These are phyloP conservation scores for Talaromyces sp. DNA, from an alignment of 2,329 filamentous ascomycete genomes.

Conservation along the genomic window DNA sequence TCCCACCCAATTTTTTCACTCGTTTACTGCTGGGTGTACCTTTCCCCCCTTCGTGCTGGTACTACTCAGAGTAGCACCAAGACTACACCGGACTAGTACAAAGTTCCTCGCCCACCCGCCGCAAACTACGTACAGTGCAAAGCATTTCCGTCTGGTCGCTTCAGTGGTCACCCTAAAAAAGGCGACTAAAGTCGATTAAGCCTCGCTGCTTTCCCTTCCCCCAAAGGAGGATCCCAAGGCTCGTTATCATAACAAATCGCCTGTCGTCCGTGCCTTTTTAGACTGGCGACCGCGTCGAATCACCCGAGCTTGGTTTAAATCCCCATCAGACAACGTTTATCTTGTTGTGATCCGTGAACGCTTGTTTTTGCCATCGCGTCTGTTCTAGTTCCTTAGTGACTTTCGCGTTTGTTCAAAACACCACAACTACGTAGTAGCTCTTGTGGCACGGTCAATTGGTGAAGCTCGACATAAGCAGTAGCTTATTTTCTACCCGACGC, in stretches of 20 bases:
- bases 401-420: conserved; percentile 12
- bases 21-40: conserved; percentile 26
- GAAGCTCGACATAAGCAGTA: conserved; percentile 24
- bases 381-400: conserved; percentile 14
- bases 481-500: conserved; percentile 10
- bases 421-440: conserved; percentile 7
- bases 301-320: conserved; percentile 14
- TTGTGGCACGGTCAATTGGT: conserved; percentile 15
- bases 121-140: conserved; percentile 32
- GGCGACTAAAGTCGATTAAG: conserved; percentile 36
- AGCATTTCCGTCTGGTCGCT: conserved; percentile 26
- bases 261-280: conserved; percentile 17
- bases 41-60: conserved; percentile 21
- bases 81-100: conserved; percentile 11
- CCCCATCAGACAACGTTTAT: conserved; percentile 10
- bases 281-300: conserved; percentile 15
- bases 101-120: conserved; percentile 23
- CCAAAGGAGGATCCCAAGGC: conserved; percentile 10
- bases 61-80: not conserved
- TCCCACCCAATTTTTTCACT: conserved; percentile 18
- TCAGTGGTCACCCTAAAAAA: conserved; percentile 26
- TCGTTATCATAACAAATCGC: conserved; percentile 16
- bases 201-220: conserved; percentile 25
- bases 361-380: conserved; percentile 15
- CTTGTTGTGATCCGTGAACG: conserved; percentile 9